phyloP scores from a whole-genome alignment of 1,284 basidiomycete species.

The Wallemia hederae region DNA sequence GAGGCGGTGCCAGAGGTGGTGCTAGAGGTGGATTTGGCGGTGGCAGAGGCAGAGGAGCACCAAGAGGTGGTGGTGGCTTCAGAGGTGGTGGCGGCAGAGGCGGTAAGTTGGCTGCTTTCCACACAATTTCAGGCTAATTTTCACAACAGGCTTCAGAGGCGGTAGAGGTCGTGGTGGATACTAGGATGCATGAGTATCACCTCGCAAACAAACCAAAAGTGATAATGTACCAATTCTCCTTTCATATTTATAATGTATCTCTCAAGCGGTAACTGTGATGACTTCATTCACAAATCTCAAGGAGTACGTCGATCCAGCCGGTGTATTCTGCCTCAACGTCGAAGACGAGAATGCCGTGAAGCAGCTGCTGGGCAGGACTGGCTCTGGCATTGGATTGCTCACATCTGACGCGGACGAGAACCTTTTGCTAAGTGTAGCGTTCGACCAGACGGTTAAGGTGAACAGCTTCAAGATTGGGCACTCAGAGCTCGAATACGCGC shows the following conservation, averaged over 20 bases:
- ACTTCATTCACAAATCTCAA: background rate
- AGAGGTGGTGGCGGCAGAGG: constrained; percentile 16
- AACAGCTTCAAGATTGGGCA: background rate
- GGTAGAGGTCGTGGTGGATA: background rate
- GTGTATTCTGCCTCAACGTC: background rate
- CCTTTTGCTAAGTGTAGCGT: background rate
- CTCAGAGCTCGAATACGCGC: background rate
- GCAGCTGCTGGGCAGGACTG: background rate
- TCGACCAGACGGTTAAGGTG: background rate
- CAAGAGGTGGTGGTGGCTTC: constrained; percentile 20
- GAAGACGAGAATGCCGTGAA: background rate
- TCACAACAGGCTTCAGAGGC: background rate
- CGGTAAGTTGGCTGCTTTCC: constrained; percentile 3
- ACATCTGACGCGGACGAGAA: background rate
- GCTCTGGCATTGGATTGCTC: background rate
- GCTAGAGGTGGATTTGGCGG: constrained; percentile 19
- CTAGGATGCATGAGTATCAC: too few relatives aligned
- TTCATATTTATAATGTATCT: too few relatives aligned
- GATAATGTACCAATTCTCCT: background rate
- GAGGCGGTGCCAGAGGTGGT: constrained; percentile 13
- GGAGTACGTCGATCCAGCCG: background rate
- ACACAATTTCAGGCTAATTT: background rate
- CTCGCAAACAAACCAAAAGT: background rate
- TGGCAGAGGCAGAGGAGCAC: constrained; percentile 20
- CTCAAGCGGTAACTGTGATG: too few relatives aligned